Base-by-base conservation (phyloP, 495 filamentous ascomycete species). In the Penicillium herquei region DNA sequence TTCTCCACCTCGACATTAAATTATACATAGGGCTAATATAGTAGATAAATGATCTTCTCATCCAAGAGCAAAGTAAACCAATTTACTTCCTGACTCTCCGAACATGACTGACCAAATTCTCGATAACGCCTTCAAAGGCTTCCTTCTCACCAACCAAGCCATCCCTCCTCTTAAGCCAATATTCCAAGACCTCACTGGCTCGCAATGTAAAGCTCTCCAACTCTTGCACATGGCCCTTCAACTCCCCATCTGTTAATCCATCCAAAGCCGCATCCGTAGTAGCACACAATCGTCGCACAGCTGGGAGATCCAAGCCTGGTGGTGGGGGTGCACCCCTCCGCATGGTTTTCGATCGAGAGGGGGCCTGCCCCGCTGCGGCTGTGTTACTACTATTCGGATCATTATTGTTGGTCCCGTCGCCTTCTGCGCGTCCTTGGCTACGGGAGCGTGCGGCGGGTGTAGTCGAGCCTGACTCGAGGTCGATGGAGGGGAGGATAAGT, bases 81-180 rank as follows among this genome's bases (percentile, higher is more conserved):
- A 61, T 65, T 69, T 49, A 81, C 71, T 92, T 94, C 66, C 94
- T 79, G 45, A 90, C 86, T 67, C 92, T 90, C 72, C 91, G 80
- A 8, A 95, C 94, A 76, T 96, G 94, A 70, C 88, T 94, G 41
- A 99, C 94, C 54, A 99, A 74, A 68, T 97, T 96, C 74, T 97
- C 95, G 79, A 99, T 96, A 8, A 99, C 94, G 0, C 89, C 90
- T 65, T 99, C 94, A 77, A 99, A 97, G 6, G 91, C 90, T 72
- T 97, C 93, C 62, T 95, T 89, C 59, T 99, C 93, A 30, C 88
- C 85, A 51, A 95, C 75, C 51, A 92, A 88, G 50, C 88, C 87
- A 64, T 96, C 92, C 33, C 85, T 85, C 61, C 86, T 78, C 78
- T 87, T 88, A 47, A 91, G 81, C 94, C 95, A 99, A 62, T 91